A percentile compares a stretch with the other conserved stretches of the same genome.
These are phyloP conservation scores for Metschnikowia proteae DNA, from an alignment of 805 yeast species.

Conservation along the genomic window DNA sequence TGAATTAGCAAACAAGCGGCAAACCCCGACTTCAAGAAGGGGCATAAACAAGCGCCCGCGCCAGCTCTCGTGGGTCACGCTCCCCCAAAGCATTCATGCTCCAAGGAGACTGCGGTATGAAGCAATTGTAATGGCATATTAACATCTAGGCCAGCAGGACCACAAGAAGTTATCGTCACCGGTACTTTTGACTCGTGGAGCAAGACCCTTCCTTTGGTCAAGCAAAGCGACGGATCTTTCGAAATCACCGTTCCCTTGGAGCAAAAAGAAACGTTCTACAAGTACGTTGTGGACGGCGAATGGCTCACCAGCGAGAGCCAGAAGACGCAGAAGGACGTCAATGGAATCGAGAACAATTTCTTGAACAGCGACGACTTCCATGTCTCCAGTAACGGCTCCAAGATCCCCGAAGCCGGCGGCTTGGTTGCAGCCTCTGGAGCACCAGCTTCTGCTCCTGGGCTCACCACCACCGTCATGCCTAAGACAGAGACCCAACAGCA, in stretches of 20 bases:
- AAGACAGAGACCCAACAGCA: conserved; percentile 40
- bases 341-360: conserved; percentile 52
- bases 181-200: conserved; percentile 55
- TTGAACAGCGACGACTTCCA: conserved; percentile 36
- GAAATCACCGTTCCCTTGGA: conserved; percentile 53
- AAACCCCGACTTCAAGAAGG: not conserved
- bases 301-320: conserved; percentile 48
- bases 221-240: conserved; percentile 58
- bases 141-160: conserved; percentile 43
- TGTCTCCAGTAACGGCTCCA: conserved; percentile 13
- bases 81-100: too few species aligned
- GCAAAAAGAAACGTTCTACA: conserved; percentile 43
- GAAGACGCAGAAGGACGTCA: conserved; percentile 42
- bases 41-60: too few species aligned
- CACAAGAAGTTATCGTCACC: conserved; percentile 56
- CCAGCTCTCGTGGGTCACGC: too few species aligned
- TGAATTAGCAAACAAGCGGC: not conserved
- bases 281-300: conserved; percentile 67
- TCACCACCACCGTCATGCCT: conserved; percentile 45
- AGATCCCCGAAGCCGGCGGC: conserved; percentile 19
- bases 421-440: conserved; percentile 11
- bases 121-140: conserved; percentile 15
- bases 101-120: not conserved
- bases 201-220: conserved; percentile 55
- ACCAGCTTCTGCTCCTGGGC: conserved; percentile 8